A percentile compares a stretch with the other conserved stretches of the same genome.
These are phyloP conservation scores for Coemansia sp. DNA, from an alignment of 192 early-diverging fungal species.

Conservation along the genomic window DNA sequence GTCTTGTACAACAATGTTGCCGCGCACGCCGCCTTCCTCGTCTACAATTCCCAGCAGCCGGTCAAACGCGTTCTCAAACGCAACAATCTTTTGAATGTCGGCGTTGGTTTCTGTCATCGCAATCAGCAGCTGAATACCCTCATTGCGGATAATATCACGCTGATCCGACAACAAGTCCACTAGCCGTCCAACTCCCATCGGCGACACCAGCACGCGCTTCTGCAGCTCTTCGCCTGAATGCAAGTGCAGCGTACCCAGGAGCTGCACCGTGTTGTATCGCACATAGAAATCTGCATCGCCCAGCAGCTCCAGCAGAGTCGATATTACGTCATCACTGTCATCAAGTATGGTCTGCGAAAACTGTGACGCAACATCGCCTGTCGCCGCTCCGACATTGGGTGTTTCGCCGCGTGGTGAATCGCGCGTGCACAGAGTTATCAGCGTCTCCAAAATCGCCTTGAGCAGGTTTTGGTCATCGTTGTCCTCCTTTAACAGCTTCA, in stretches of 20 bases:
- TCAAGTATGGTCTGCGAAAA: conserved; percentile 43
- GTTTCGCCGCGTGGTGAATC: conserved; percentile 41
- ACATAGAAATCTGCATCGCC: conserved; percentile 94
- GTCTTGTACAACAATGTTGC: conserved; percentile 93
- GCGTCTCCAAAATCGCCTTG: conserved; percentile 85
- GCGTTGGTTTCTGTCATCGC: conserved; percentile 88
- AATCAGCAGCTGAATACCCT: conserved; percentile 89
- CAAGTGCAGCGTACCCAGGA: conserved; percentile 73
- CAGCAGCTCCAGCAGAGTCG: conserved; percentile 80
- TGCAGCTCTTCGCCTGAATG: conserved; percentile 63
- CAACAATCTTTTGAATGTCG: conserved; percentile 98
- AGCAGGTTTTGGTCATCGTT: conserved; percentile 81
- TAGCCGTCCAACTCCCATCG: conserved; percentile 79
- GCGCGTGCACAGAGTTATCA: conserved; percentile 61
- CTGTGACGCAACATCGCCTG: conserved; percentile 27
- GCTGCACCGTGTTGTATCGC: conserved; percentile 85
- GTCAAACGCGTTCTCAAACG: conserved; percentile 98
- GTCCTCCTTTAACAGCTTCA: conserved; percentile 76
- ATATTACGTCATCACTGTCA: conserved; percentile 63
- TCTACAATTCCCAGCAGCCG: conserved; percentile 81
- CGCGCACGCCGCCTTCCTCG: conserved; percentile 88
- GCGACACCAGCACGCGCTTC: conserved; percentile 81
- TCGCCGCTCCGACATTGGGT: conserved; percentile 5
- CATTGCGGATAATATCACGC: conserved; percentile 95
- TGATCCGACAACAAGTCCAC: conserved; percentile 93